Evolutionary conservation across 108 stramenopile species (phyloP), one percentile per base, ranked within the genome.

Genomic region (Aurantiochytrium sp.): DNA sequence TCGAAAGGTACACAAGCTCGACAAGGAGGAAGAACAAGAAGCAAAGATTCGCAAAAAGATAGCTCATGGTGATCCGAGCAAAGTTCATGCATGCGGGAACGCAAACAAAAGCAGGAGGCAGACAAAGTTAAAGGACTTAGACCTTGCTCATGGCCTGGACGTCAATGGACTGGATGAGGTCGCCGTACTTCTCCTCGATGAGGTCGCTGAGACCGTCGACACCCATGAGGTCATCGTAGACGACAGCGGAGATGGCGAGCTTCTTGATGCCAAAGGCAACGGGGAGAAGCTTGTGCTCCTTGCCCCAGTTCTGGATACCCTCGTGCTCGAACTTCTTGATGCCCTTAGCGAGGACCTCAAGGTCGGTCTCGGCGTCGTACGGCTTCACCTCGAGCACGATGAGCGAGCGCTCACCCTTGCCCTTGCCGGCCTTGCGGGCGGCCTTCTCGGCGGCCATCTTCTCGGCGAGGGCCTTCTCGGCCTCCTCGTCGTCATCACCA

Each of bases 201-300:
- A 51, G 57, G 8, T 90, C 90, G 23, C 64, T 88, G 90, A 90
- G 42, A 35, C 87, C 88, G 72, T 90, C 90, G 44, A 90, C 90
- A 14, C 87, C 58, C 73, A 83, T 83, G 73, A 83, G 73, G 89
- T 91, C 91, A n/a, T 94, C 94, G 59, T 92, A 91, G 44, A 94
- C 91, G 4, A 92, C 92, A 55, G 92, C 92, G 35, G 91, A 88
- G 53, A 94, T 89, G 58, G 93, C 92, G 43, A 94, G 59, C 93
- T 94, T 94, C 72, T 93, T 93, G 88, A 94, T 92, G 18, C 93
- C 93, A 57, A 90, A 94, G 5, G 93, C 93, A 2, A 94, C 93
- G 21, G 93, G 93, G 72, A 90, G 91, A 19, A 93, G 90, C 60
- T 93, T 94, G 91, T 90, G 58, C 25, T 90, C 93, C 90, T 93